Base-by-base conservation (phyloP, 1,139 yeast genomes). In the Hemisphaericaspora xylanilytica region DNA sequence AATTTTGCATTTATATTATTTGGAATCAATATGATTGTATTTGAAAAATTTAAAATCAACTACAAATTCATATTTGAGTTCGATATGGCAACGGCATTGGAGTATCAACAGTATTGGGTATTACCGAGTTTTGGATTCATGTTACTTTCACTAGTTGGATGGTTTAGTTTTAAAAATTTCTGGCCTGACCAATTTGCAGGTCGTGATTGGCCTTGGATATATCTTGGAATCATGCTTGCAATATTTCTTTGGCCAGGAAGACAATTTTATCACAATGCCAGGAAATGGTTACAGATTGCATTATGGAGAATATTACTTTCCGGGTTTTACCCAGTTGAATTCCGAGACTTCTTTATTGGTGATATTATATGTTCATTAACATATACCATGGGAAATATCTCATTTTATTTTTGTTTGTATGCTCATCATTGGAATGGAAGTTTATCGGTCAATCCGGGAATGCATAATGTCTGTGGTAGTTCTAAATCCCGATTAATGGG, bases 281-380 rank as follows among this genome's bases (percentile, higher is more conserved):
- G 95, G 47, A 73, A 71, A 44, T 92, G 97, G 97, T 55, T 90
- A 3, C 70, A 84, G 28, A 62, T 81, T 10, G 83, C 95, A 0
- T 47, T 81, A 3, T 78, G 90, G 73, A 73, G 98, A 54, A 65
- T 92, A 34, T 30, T 85, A 0, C 67, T 85, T 4, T 85, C 96
- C 1, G 97, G 98, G 0, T 68, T 88, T 28, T 92, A 85, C 53
- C 96, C 97, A 0, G 97, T 92, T 39, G 97, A 92, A 61, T 92
- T 92, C 56, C 73, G 94, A 44, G 98, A 92, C 62, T 90, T 92
- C 68, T 89, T 88, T 58, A 52, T 90, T 39, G 98, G 97, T 15
- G 98, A 92, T 61, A 81, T 92, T 25, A 67, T 89, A 38, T 86
- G 95, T 61, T 85, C 96, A 27, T 67, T 92, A 55, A 85, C 96